phyloP scores from a whole-genome alignment of 1,284 basidiomycete species.

The Lignosus rhinocerotis region DNA sequence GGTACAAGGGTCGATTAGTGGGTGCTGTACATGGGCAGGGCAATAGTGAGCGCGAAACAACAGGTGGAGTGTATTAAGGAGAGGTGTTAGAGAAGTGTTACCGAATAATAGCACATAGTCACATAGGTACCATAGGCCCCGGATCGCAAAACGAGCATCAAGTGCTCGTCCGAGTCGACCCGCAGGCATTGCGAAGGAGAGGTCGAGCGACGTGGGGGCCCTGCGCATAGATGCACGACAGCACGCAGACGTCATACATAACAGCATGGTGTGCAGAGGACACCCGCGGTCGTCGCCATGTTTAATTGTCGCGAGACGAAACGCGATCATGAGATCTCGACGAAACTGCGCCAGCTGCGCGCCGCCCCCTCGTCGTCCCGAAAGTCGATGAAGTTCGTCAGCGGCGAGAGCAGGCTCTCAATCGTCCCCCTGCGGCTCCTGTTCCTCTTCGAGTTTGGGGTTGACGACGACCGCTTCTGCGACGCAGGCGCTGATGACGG shows the following conservation, averaged over 20 bases:
- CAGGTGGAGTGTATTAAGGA: constrained; percentile 13
- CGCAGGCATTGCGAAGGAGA: not conserved
- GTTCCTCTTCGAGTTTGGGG: constrained; percentile 9
- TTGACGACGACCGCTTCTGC: constrained; percentile 4
- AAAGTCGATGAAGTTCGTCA: constrained; percentile 66
- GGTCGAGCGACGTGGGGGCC: not conserved
- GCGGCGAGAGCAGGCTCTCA: constrained; percentile 44
- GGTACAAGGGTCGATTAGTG: constrained; percentile 1
- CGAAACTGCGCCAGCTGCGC: constrained; percentile 62
- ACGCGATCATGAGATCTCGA: constrained; percentile 45
- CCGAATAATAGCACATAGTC: constrained; percentile 9
- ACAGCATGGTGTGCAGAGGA: constrained; percentile 1
- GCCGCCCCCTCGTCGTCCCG: constrained; percentile 47
- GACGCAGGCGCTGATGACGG: constrained; percentile 14
- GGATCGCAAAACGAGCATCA: not conserved
- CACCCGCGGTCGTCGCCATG: not conserved
- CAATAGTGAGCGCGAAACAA: not conserved
- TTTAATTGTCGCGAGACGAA: not conserved
- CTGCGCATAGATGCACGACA: not conserved
- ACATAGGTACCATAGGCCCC: constrained; percentile 6
- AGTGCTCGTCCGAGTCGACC: constrained; percentile 5
- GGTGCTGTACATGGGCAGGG: constrained; percentile 1
- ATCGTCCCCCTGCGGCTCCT: constrained; percentile 39
- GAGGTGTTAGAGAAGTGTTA: not conserved
- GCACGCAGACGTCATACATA: not conserved